Base-by-base conservation (phyloP, 257 asterid genomes). In the Rauvolfia tetraphylla region DNA sequence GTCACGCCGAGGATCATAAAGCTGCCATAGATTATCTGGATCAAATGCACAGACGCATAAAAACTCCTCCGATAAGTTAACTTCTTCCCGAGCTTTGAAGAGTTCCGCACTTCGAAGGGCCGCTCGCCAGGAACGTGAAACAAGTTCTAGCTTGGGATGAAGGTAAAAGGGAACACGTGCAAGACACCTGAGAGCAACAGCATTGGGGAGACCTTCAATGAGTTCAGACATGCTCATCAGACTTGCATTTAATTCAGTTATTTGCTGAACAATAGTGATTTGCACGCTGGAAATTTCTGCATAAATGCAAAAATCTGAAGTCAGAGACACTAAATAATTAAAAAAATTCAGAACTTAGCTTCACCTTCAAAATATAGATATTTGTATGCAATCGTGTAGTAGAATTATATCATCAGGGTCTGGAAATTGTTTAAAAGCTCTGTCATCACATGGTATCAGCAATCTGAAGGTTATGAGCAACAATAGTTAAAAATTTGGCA, bases 141-240 rank as follows among this genome's bases (percentile, higher is more conserved):
- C 99, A 10, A 90, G 91, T 81, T 87, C 90, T 71, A 95, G 74
- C 76, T 80, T 87, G 41, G 98, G 96, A 77, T 93, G 91, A 57
- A 90, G 98, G 82, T 85, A 86, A 58, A 93, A 91, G 12, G 99
- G 99, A 53, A 95, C 97, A 71, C 98, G 87, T 22, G 99, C 97
- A 67, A 95, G 96, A 81, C 99, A 95, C 83, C 97, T 89, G 61
- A 95, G 80, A 67, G 90, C 92, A 66, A 95, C 97, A 59, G 98
- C 97, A 78, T 95, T 98, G 0, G 99, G 99, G 59, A 95, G 98
- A 71, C 99, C 99, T 85, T 95, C 99, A 46, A 95, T 95, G 69
- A 95, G 98, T 83, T 83, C 97, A 79, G 99, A 88, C 98, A 93
- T 93, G 25, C 44, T 82, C 67, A 56, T 58, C 70, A 82, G 76